Percentiles rank a stretch among this genome's conserved stretches.
Conservation (phyloP, 2,329 filamentous ascomycete genomes). For the Samsoniella hepiali region DNA sequence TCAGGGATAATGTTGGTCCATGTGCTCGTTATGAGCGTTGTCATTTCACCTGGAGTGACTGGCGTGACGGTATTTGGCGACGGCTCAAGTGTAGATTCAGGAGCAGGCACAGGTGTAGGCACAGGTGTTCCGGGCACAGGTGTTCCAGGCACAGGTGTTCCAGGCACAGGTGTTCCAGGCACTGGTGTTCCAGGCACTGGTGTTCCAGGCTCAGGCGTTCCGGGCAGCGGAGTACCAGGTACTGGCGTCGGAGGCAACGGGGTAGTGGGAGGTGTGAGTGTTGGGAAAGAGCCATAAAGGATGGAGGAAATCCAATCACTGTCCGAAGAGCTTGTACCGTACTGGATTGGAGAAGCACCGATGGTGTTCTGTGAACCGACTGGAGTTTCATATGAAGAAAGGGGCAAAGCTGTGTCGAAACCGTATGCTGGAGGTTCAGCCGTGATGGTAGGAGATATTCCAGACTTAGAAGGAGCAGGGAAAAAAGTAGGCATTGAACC, state of each 20-base stretch:
- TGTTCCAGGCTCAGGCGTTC: constrained; percentile 15
- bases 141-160: constrained; percentile 15
- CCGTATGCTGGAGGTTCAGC: constrained; percentile 14
- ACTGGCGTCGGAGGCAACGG: constrained; percentile 21
- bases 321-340: neutral
- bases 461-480: neutral
- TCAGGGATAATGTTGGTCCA: constrained; percentile 39
- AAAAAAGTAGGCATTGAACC: constrained; percentile 5
- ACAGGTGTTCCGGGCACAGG: constrained; percentile 23
- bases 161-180: neutral
- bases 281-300: constrained; percentile 24
- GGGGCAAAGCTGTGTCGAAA: constrained; percentile 3
- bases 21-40: constrained; percentile 34
- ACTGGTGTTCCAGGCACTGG: constrained; percentile 21
- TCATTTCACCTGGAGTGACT: constrained; percentile 26
- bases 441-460: neutral
- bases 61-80: constrained; percentile 32
- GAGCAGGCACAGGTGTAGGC: constrained; percentile 12
- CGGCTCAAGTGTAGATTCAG: constrained; percentile 9
- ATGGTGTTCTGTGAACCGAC: neutral
- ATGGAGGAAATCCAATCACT: constrained; percentile 18
- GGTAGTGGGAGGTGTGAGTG: constrained; percentile 32
- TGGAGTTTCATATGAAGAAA: neutral
- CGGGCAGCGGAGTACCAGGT: neutral
- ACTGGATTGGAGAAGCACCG: neutral